Conservation (phyloP, 176 grass and related monocot genomes). For the Themeda triandra region DNA sequence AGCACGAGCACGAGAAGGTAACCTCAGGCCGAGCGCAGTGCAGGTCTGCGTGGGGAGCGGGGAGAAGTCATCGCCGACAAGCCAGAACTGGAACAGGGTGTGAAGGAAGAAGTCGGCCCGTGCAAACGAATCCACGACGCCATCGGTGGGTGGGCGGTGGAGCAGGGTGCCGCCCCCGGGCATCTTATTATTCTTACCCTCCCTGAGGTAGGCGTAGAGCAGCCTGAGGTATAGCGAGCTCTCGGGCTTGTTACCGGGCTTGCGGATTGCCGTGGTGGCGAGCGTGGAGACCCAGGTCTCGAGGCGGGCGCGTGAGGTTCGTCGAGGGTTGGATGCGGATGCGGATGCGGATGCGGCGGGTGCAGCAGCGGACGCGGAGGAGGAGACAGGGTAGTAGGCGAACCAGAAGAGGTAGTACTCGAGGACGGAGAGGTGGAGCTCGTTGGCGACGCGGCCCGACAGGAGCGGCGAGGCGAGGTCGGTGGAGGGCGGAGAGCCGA, state of each 20-base stretch:
- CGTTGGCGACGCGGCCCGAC: conserved; percentile 42
- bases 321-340: not conserved
- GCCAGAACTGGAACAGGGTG: conserved; percentile 83
- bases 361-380: not conserved
- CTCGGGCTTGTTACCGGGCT: conserved; percentile 42
- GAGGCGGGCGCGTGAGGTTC: conserved; percentile 36
- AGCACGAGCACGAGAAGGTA: conserved; percentile 20
- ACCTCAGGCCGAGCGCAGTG: conserved; percentile 12
- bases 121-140: not conserved
- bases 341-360: not conserved
- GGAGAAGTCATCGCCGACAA: conserved; percentile 81
- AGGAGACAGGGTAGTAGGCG: conserved; percentile 68
- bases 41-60: conserved; percentile 46
- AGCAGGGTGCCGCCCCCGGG: not conserved
- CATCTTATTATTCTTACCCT: no score
- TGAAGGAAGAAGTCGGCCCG: conserved; percentile 38
- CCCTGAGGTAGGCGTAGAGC: conserved; percentile 66
- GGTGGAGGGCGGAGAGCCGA: conserved; percentile 22
- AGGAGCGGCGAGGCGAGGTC: conserved; percentile 55
- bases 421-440: conserved; percentile 70
- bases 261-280: conserved; percentile 31
- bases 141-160: not conserved
- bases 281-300: conserved; percentile 72
- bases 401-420: conserved; percentile 99
- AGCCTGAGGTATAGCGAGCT: conserved; percentile 64